These are phyloP conservation scores for Euphorbia celastroides DNA, from an alignment of 441 rosid genomes.

Conservation along the genomic window DNA sequence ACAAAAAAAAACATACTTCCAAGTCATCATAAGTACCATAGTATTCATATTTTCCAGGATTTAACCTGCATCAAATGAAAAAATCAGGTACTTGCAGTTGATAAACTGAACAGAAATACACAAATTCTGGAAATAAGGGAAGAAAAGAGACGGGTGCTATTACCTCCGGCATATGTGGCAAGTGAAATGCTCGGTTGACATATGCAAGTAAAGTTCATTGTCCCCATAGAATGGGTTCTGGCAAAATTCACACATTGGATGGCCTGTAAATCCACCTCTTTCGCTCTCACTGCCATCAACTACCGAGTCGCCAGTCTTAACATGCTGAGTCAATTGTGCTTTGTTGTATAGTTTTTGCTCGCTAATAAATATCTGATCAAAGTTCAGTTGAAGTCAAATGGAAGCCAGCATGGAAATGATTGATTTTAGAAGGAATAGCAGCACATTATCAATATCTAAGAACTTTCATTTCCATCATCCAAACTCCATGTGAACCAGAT, in stretches of 20 bases:
- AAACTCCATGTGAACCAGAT: slow-evolving; percentile 8
- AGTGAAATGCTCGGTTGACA: slow-evolving; percentile 80
- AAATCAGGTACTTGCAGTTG: background rate
- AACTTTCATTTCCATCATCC: background rate
- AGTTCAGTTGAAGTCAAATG: slow-evolving; percentile 16
- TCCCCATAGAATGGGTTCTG: slow-evolving; percentile 72
- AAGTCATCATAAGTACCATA: slow-evolving; percentile 66
- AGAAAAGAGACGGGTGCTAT: background rate
- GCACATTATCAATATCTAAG: background rate
- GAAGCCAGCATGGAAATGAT: background rate
- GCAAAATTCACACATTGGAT: slow-evolving; percentile 83
- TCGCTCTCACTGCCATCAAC: slow-evolving; percentile 86
- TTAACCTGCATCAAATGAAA: slow-evolving; percentile 45
- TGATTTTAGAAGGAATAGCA: slow-evolving; percentile 1
- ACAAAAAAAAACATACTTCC: slow-evolving; percentile 41
- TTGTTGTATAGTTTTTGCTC: slow-evolving; percentile 72
- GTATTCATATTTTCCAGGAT: slow-evolving; percentile 75
- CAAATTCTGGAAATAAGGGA: background rate
- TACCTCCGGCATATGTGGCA: slow-evolving; percentile 84
- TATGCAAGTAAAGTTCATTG: slow-evolving; percentile 69
- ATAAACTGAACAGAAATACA: background rate
- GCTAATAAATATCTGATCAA: too few species aligned
- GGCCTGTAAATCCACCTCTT: slow-evolving; percentile 82
- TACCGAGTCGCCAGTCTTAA: slow-evolving; percentile 65
- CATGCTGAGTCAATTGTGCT: slow-evolving; percentile 65